These are phyloP conservation scores for Phytophthora pisi DNA, from an alignment of 352 stramenopile genomes.

Conservation along the genomic window DNA sequence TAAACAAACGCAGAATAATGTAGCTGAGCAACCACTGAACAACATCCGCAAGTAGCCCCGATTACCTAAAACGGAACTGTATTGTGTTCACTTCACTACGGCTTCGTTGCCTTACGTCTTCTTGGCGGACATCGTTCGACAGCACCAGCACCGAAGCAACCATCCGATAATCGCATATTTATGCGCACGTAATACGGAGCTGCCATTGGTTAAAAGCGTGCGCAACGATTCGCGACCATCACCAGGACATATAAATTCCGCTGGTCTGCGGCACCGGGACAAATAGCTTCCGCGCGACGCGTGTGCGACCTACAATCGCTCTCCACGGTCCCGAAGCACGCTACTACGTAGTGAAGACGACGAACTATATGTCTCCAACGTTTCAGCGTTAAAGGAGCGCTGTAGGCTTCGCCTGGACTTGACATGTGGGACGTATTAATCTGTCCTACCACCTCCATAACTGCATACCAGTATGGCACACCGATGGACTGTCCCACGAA, in stretches of 20 bases:
- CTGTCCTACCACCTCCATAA: slow-evolving; percentile 14
- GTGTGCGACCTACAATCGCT: not conserved
- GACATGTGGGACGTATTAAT: not conserved
- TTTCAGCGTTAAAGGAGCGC: not conserved
- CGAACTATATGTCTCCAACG: not conserved
- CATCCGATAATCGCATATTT: not conserved
- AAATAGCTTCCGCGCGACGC: slow-evolving; percentile 47
- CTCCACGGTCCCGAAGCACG: not conserved
- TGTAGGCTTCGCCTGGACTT: not conserved
- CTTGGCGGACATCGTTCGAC: too few relatives aligned
- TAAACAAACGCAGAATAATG: not conserved
- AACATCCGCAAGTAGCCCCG: too few relatives aligned
- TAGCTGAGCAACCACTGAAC: too few relatives aligned
- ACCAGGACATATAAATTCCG: slow-evolving; percentile 31
- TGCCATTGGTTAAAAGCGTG: not conserved
- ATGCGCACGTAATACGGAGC: not conserved
- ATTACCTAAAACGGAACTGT: too few relatives aligned
- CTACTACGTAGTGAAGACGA: slow-evolving; percentile 8
- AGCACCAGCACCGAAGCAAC: too few relatives aligned
- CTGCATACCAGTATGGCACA: slow-evolving; percentile 21
- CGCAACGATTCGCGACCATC: slow-evolving; percentile 29
- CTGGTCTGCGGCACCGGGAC: slow-evolving; percentile 4
- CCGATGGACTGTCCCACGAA: slow-evolving; percentile 11
- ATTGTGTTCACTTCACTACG: too few relatives aligned
- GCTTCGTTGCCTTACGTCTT: too few relatives aligned